These are phyloP conservation scores for Ophiognomonia clavigignenti-juglandacearum DNA, from an alignment of 2,329 filamentous ascomycete genomes.

Conservation along the genomic window DNA sequence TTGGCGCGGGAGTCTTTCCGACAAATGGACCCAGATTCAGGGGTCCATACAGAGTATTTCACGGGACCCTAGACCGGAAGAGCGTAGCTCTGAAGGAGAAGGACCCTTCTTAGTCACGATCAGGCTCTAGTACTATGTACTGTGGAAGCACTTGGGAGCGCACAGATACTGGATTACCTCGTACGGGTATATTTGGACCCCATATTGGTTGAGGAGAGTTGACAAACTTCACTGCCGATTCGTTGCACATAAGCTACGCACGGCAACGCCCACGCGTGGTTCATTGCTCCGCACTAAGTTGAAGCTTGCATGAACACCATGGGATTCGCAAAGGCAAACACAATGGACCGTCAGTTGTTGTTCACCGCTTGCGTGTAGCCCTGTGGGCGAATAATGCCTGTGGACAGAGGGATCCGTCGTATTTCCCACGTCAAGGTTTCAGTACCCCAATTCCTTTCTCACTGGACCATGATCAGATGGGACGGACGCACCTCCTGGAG, in stretches of 20 bases:
- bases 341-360: background rate
- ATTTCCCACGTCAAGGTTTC: conserved; percentile 3
- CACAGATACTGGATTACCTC: background rate
- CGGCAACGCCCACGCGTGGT: background rate
- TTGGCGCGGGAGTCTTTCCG: conserved; percentile 5
- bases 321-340: background rate
- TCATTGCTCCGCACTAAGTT: background rate
- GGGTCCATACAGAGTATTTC: background rate
- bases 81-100: conserved; percentile 3
- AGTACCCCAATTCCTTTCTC: background rate
- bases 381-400: too few species aligned
- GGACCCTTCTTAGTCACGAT: too few species aligned
- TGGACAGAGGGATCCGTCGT: too few species aligned
- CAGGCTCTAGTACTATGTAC: background rate
- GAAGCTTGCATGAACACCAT: background rate
- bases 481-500: conserved; percentile 1
- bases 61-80: conserved; percentile 1
- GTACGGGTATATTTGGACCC: too few species aligned
- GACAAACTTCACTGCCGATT: background rate
- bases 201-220: background rate
- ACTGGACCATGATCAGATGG: conserved; percentile 1
- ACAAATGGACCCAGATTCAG: background rate
- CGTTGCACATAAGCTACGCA: background rate
- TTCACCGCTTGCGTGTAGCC: too few species aligned
- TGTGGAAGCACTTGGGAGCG: too few species aligned